phyloP scores from a whole-genome alignment of 192 early-diverging fungal species.

The Coemansia sp. region DNA sequence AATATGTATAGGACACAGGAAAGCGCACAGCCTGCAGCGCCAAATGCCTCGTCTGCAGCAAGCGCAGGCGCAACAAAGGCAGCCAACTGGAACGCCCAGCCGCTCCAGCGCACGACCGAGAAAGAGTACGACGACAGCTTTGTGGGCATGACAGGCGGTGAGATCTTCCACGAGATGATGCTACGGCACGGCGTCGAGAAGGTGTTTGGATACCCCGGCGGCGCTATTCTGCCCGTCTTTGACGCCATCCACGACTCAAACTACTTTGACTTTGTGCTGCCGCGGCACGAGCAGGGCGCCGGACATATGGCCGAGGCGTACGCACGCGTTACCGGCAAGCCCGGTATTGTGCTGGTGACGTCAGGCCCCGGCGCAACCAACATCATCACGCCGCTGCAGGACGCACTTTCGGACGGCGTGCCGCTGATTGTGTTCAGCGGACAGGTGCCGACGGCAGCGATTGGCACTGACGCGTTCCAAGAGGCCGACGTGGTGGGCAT shows the following conservation, averaged over 20 bases:
- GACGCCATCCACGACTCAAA: constrained; percentile 96
- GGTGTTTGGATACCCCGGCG: constrained; percentile 98
- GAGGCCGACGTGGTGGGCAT: constrained; percentile 98
- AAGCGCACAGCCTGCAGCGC: constrained; percentile 30
- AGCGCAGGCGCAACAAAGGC: constrained; percentile 5
- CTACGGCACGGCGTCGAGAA: constrained; percentile 87
- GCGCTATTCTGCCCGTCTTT: constrained; percentile 97
- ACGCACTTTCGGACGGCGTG: constrained; percentile 91
- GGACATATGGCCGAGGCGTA: constrained; percentile 99
- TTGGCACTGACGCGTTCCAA: constrained; percentile 97
- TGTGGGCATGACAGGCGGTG: constrained; percentile 94
- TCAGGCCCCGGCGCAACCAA: constrained; percentile 98
- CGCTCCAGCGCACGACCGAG: constrained; percentile 26
- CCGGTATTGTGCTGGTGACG: constrained; percentile 73
- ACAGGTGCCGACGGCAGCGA: constrained; percentile 86
- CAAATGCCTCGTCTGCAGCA: constrained; percentile 17
- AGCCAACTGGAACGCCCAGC: constrained; percentile 12
- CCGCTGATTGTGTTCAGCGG: constrained; percentile 96
- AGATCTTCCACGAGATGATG: constrained; percentile 99
- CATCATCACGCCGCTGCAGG: constrained; percentile 96
- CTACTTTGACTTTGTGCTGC: constrained; percentile 96
- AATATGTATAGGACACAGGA: constrained; percentile 28
- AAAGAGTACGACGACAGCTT: constrained; percentile 75
- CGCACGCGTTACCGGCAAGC: constrained; percentile 77
- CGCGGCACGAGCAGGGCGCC: constrained; percentile 97